Evolutionary conservation across 129 eudicot species (phyloP).

Genomic region (Smallanthus sonchifolius): DNA sequence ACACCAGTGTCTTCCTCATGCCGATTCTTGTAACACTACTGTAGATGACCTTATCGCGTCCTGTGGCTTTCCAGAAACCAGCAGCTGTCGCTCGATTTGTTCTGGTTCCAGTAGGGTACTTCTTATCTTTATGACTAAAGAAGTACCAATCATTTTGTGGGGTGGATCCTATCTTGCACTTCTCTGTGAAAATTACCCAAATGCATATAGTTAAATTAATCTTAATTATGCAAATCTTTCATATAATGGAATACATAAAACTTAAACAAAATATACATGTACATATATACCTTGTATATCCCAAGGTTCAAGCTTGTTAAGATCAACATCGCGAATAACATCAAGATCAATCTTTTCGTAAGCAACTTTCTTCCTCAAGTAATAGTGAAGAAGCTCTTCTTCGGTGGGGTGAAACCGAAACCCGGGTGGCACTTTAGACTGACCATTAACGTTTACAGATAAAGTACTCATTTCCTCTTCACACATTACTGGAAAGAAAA

Average conservation of each 20-base stretch:
- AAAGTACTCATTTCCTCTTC: slow-evolving; percentile 35
- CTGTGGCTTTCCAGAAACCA: slow-evolving; percentile 78
- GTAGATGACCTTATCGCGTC: slow-evolving; percentile 55
- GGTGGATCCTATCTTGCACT: slow-evolving; percentile 67
- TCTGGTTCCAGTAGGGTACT: slow-evolving; percentile 62
- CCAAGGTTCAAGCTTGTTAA: slow-evolving; percentile 88
- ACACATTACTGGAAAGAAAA: slow-evolving; percentile 11
- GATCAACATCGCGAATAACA: slow-evolving; percentile 78
- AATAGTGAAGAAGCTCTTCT: slow-evolving; percentile 63
- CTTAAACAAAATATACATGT: neutral
- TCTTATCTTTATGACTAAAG: slow-evolving; percentile 69
- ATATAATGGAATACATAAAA: neutral
- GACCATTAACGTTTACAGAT: slow-evolving; percentile 54
- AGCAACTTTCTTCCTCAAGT: slow-evolving; percentile 58
- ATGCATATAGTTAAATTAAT: slow-evolving; percentile 2
- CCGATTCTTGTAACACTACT: slow-evolving; percentile 49
- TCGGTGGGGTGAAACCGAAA: slow-evolving; percentile 71
- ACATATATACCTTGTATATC: slow-evolving; percentile 58
- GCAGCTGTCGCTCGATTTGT: slow-evolving; percentile 69
- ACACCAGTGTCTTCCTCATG: slow-evolving; percentile 66
- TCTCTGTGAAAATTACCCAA: slow-evolving; percentile 38
- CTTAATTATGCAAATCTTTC: neutral
- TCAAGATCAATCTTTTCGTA: slow-evolving; percentile 66
- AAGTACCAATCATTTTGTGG: slow-evolving; percentile 83
- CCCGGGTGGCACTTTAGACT: slow-evolving; percentile 67